Conservation (phyloP, 352 stramenopile species). For the Phytophthora europaea region DNA sequence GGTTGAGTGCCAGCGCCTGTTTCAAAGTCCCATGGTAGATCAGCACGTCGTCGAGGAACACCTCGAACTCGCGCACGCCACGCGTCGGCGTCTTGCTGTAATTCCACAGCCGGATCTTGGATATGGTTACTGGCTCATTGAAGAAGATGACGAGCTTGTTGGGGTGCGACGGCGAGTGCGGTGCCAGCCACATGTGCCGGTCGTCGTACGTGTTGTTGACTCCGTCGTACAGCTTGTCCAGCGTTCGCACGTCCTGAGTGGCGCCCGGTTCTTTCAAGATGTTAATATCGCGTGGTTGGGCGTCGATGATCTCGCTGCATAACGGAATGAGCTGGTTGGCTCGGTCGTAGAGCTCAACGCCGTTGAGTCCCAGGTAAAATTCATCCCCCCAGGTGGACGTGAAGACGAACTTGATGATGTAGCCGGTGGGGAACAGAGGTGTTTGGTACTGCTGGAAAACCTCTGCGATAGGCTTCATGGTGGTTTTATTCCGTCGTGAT, state of each 20-base stretch:
- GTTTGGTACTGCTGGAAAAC: slow-evolving; percentile 92
- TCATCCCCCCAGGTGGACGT: slow-evolving; percentile 80
- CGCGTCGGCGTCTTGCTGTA: slow-evolving; percentile 88
- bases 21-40: slow-evolving; percentile 74
- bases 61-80: slow-evolving; percentile 82
- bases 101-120: slow-evolving; percentile 87
- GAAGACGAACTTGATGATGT: slow-evolving; percentile 90
- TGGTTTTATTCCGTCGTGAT: slow-evolving; percentile 16
- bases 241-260: slow-evolving; percentile 67
- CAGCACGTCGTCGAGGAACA: slow-evolving; percentile 88
- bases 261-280: slow-evolving; percentile 78
- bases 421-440: slow-evolving; percentile 81
- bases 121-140: slow-evolving; percentile 81
- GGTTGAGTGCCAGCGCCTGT: slow-evolving; percentile 49
- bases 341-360: slow-evolving; percentile 78
- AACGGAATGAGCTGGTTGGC: slow-evolving; percentile 58
- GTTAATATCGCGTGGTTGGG: slow-evolving; percentile 83
- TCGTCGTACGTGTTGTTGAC: slow-evolving; percentile 84
- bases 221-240: slow-evolving; percentile 83
- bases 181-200: slow-evolving; percentile 80
- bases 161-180: slow-evolving; percentile 62
- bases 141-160: slow-evolving; percentile 87
- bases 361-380: slow-evolving; percentile 86
- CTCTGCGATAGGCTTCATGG: slow-evolving; percentile 64
- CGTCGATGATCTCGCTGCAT: slow-evolving; percentile 63